Base-by-base conservation (phyloP, 2,329 filamentous ascomycete genomes). In the Pyrenophora tritici-repentis region DNA sequence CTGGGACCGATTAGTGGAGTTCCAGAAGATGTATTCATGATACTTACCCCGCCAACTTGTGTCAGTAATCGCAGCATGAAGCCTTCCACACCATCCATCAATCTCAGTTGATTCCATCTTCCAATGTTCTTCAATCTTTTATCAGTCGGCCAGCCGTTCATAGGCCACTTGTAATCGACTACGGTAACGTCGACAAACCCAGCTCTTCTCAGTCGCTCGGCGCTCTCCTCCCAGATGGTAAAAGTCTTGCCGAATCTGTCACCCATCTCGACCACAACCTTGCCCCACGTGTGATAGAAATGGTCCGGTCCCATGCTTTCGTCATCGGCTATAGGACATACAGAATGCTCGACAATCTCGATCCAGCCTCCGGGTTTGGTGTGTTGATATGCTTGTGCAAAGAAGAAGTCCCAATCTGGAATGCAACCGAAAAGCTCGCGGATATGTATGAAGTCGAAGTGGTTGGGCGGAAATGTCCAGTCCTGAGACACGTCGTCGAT, bases 371-470 rank as follows among this genome's bases (percentile, higher is more conserved):
- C 76, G 0, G 76, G 76, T 47, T 73, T 75, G 0, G 58, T 65
- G 55, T 72, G 69, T 9, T 52, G 49, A 48, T 73, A 70, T 4
- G 67, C 68, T 50, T 73, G 68, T 47, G 61, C 43, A 43, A 67
- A 75, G 55, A 79, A 76, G 47, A 70, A 70, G 46, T 75, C 69
- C 77, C 77, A 79, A 53, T 79, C 76, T 1, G 73, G 68, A 14
- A 80, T 73, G 46, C 72, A 75, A 10, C 78, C 77, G 43, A 75
- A 77, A 18, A 79, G 62, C 41, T 75, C 76, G 42, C 78, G 75
- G 13, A 78, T 64, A 56, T 81, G 77, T 38, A 79, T 73, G 50
- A 77, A 77, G 61, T 79, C 77, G 54, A 74, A 73, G 43, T 70
- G 62, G 33, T 70, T 56, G 1, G 52, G 48, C 0, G 68, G 68